Conservation (phyloP, 1,139 yeast species). For the Taphrina pruni region DNA sequence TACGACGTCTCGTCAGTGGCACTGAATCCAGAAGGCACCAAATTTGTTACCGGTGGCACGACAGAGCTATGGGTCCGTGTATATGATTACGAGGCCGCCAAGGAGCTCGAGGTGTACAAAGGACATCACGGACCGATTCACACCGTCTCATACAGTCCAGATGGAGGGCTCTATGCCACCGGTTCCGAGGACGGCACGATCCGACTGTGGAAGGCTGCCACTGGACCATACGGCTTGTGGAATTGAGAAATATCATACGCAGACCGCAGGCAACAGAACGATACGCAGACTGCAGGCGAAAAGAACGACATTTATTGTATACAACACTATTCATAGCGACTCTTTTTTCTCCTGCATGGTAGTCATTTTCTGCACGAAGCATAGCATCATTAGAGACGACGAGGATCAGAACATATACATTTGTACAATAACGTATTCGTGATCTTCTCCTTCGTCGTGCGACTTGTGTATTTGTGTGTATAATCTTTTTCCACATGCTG, state of each 20-base stretch:
- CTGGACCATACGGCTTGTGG: constrained; percentile 54
- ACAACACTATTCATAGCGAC: constrained; percentile 12
- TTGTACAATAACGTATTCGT: constrained; percentile 10
- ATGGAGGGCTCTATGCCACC: constrained; percentile 58
- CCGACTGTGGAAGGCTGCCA: constrained; percentile 61
- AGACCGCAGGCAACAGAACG: background rate
- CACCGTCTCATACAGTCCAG: constrained; percentile 52
- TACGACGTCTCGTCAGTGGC: constrained; percentile 51
- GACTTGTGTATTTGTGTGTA: no score
- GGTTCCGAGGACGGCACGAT: constrained; percentile 76
- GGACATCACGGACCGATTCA: constrained; percentile 56
- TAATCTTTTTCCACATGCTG: no score
- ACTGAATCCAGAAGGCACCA: constrained; percentile 47
- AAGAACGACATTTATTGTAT: background rate
- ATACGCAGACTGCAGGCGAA: background rate
- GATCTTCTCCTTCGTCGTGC: background rate
- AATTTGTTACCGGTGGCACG: constrained; percentile 51
- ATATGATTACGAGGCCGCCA: constrained; percentile 50
- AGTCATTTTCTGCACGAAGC: constrained; percentile 4
- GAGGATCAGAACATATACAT: background rate
- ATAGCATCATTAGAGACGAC: constrained; percentile 11
- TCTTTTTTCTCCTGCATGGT: background rate
- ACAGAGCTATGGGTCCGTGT: constrained; percentile 53
- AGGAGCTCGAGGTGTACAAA: constrained; percentile 48
- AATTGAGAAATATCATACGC: constrained; percentile 17